These are phyloP conservation scores for Cercospora nicotianae DNA, from an alignment of 2,329 filamentous ascomycete genomes.

Conservation along the genomic window DNA sequence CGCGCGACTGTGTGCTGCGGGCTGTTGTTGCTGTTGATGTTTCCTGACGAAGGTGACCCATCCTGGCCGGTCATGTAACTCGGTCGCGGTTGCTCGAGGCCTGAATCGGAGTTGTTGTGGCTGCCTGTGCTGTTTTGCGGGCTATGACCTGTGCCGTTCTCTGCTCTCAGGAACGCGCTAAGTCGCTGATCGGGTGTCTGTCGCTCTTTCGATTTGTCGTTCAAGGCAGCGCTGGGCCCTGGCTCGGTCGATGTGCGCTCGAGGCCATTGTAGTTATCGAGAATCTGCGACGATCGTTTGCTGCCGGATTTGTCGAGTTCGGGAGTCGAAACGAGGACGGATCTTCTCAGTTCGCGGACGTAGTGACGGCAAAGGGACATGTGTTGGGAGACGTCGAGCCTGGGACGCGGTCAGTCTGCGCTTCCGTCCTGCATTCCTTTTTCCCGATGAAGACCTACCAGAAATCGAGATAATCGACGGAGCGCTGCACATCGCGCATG, in stretches of 20 bases:
- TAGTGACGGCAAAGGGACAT: conserved; percentile 98
- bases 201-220: conserved; percentile 47
- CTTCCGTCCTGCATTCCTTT: background rate
- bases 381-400: conserved; percentile 98
- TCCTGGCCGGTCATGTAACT: conserved; percentile 61
- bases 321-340: conserved; percentile 88
- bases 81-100: conserved; percentile 53
- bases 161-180: conserved; percentile 71
- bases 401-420: conserved; percentile 43
- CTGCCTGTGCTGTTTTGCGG: conserved; percentile 51
- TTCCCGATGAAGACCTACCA: conserved; percentile 63
- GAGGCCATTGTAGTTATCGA: conserved; percentile 55
- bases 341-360: conserved; percentile 89
- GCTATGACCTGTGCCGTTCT: conserved; percentile 49
- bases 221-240: conserved; percentile 36
- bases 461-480: conserved; percentile 96
- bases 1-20: conserved; percentile 81
- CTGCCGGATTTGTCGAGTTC: conserved; percentile 77
- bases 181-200: conserved; percentile 82
- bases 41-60: conserved; percentile 30
- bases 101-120: conserved; percentile 38
- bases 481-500: conserved; percentile 97
- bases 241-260: conserved; percentile 49
- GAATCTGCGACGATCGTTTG: conserved; percentile 78
- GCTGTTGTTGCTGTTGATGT: conserved; percentile 70